phyloP scores from a whole-genome alignment of 306 rosid genomes.

The Herpetospermum pedunculosum region DNA sequence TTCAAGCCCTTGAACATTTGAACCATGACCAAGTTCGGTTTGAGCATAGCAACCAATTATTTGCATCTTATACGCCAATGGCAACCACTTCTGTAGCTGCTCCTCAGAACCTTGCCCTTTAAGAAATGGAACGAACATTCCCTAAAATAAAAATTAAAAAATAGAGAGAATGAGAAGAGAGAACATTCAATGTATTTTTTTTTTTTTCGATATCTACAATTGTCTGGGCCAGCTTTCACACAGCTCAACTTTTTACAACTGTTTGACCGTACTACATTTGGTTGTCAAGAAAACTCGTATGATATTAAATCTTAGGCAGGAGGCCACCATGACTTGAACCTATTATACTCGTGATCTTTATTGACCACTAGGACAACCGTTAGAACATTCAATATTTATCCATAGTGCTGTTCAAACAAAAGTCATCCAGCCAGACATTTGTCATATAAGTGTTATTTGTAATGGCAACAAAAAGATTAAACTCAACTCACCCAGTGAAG shows the following conservation, averaged over 20 bases:
- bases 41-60: conserved; percentile 99
- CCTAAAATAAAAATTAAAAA: conserved; percentile 34
- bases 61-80: conserved; percentile 81
- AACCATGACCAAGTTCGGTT: conserved; percentile 98
- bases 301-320: too few relatives aligned
- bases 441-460: not conserved
- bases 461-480: conserved; percentile 11
- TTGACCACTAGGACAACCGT: too few relatives aligned
- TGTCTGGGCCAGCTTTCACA: too few relatives aligned
- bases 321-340: too few relatives aligned
- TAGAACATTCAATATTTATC: not conserved
- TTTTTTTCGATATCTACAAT: too few relatives aligned
- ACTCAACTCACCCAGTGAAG: conserved; percentile 79
- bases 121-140: conserved; percentile 85
- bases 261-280: too few relatives aligned
- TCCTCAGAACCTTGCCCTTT: conserved; percentile 87
- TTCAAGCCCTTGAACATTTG: conserved; percentile 97
- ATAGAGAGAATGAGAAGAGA: not conserved
- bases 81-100: conserved; percentile 87
- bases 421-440: not conserved
- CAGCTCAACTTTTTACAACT: too few relatives aligned
- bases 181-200: too few relatives aligned
- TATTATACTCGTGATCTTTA: too few relatives aligned
- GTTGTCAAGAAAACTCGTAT: too few relatives aligned
- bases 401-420: not conserved